phyloP scores from a whole-genome alignment of 139 green algal species.

The Chlorella sp. region DNA sequence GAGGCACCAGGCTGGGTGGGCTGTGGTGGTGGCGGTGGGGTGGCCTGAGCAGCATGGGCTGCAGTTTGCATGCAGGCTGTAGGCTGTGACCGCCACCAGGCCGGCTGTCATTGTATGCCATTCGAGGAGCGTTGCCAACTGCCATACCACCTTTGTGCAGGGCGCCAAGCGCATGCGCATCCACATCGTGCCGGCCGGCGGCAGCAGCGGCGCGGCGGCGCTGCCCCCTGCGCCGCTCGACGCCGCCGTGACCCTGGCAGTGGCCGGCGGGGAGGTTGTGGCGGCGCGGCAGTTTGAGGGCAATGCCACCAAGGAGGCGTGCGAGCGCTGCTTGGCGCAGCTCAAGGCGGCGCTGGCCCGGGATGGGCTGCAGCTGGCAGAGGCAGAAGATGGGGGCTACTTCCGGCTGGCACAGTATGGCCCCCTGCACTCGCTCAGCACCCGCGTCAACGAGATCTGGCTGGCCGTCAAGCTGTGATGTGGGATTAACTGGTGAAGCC shows the following conservation, averaged over 20 bases:
- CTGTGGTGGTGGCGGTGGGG: background rate
- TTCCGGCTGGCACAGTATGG: conserved; percentile 72
- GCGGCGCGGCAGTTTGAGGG: conserved; percentile 65
- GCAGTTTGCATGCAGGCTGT: no score
- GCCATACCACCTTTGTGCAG: background rate
- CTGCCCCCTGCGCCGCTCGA: conserved; percentile 23
- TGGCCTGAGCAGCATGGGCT: no score
- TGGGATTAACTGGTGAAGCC: no score
- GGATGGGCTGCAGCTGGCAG: conserved; percentile 56
- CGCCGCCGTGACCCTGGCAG: conserved; percentile 36
- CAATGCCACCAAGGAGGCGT: conserved; percentile 60
- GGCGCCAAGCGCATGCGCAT: conserved; percentile 42
- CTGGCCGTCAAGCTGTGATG: conserved; percentile 47
- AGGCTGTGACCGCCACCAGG: no score
- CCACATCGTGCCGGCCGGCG: background rate
- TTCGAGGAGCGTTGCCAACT: no score
- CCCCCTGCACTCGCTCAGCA: conserved; percentile 58
- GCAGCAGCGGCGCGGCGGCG: background rate
- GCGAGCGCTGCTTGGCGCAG: conserved; percentile 42
- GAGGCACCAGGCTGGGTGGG: background rate
- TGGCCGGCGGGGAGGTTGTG: conserved; percentile 68
- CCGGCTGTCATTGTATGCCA: no score
- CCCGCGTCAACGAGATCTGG: conserved; percentile 69
- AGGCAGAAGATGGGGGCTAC: conserved; percentile 47
- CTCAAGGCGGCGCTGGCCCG: conserved; percentile 37